These are phyloP conservation scores for Fistulifera solaris DNA, from an alignment of 108 stramenopile species.

Conservation along the genomic window DNA sequence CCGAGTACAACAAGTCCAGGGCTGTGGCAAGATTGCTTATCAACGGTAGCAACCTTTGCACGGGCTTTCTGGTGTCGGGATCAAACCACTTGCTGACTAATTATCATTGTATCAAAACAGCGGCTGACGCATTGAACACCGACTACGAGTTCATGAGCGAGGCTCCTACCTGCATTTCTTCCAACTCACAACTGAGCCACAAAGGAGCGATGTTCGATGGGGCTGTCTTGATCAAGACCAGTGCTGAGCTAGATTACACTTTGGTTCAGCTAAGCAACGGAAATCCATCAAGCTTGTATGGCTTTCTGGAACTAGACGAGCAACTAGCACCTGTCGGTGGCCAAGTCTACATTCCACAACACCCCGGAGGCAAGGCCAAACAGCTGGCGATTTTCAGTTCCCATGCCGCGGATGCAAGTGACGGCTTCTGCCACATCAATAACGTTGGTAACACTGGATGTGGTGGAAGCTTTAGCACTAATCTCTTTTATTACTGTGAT, in stretches of 20 bases:
- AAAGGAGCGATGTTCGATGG: too few relatives aligned
- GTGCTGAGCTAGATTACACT: too few relatives aligned
- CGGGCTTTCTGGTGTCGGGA: constrained; percentile 1
- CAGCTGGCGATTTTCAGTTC: constrained; percentile 1
- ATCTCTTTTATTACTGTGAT: constrained; percentile 6
- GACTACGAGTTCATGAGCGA: constrained; percentile 7
- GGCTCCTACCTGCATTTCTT: neutral
- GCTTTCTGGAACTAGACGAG: constrained; percentile 4
- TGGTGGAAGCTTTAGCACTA: neutral
- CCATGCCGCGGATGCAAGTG: too few relatives aligned
- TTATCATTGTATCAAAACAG: constrained; percentile 1
- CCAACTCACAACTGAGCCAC: too few relatives aligned
- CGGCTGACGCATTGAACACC: neutral
- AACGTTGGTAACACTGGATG: neutral
- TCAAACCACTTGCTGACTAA: constrained; percentile 1
- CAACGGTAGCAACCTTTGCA: neutral
- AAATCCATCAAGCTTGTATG: too few relatives aligned
- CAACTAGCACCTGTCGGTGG: neutral
- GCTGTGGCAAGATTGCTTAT: constrained; percentile 5
- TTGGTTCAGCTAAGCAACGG: too few relatives aligned
- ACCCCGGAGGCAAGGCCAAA: constrained; percentile 7
- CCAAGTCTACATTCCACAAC: constrained; percentile 14
- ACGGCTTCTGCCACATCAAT: too few relatives aligned
- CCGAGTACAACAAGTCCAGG: constrained; percentile 1
- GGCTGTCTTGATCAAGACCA: too few relatives aligned